Base-by-base conservation (phyloP, 352 stramenopile species). In the Phytophthora sp. region DNA sequence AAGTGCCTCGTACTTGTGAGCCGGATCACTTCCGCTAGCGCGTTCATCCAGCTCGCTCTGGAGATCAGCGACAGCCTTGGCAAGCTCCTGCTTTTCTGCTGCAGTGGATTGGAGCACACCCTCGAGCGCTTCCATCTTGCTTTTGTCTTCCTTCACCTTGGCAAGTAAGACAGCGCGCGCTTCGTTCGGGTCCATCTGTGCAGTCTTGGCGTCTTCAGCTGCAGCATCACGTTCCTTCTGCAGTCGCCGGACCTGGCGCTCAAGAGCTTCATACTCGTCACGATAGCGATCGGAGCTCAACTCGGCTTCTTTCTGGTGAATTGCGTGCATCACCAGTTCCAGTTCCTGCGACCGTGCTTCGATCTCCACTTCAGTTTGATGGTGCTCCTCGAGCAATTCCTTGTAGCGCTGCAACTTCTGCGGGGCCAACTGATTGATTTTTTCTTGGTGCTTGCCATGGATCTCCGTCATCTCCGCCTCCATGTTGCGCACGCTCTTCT, bases 351-450 rank as follows among this genome's bases (percentile, higher is more conserved):
- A 76, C n/a, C 70, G 62, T 9, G 79, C 70, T 34, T 96, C 87
- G 24, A 95, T 79, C 61, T 95, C 82, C 15, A 79, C 67, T 41
- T 97, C 83, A n/a, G 59, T 82, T 27, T 87, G 69, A 24, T 88
- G 75, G 52, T 93, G 76, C 60, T 96, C 84, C 31, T 88, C 79
- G 3, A 92, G 66, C 28, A 92, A 38, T 34, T 87, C 78, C 24
- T 87, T 76, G 82, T 96, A 97, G 17, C 79, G 72, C 30, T 91
- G 60, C 12, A 97, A 72, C 62, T 96, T 94, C 12, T 89, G 77
- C n/a, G 91, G 86, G 26, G 89, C 91, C 9, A 97, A 70, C 28
- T 92, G 74, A 54, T 96, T 96, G 65, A 97, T 96, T 68, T 96
- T 94, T 31, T 84, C 79, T 51, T 96, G 74, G 31, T 93, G 83